These are phyloP conservation scores for Fistulifera pelliculosa DNA, from an alignment of 108 stramenopile genomes.

Conservation along the genomic window DNA sequence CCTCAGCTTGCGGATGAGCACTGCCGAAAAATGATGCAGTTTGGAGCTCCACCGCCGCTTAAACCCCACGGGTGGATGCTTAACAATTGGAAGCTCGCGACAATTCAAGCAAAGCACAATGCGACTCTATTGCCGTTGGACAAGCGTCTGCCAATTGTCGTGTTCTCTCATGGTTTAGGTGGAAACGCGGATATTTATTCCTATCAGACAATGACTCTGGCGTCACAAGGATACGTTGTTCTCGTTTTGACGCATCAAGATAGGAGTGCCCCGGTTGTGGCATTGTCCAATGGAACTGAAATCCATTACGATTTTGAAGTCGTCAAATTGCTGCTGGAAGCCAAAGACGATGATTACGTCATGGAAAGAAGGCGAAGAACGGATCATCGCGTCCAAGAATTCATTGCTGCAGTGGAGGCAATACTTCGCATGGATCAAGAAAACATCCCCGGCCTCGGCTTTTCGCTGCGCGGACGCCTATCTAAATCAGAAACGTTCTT, in stretches of 20 bases:
- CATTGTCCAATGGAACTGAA: constrained; percentile 19
- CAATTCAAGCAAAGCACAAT: constrained; percentile 6
- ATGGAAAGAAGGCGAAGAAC: constrained; percentile 20
- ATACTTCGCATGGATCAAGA: constrained; percentile 19
- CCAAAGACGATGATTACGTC: constrained; percentile 9
- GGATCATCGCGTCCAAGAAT: constrained; percentile 33
- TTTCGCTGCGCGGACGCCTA: constrained; percentile 28
- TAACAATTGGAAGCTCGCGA: constrained; percentile 32
- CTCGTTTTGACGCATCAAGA: constrained; percentile 42
- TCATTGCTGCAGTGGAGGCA: constrained; percentile 24
- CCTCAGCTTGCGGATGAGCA: constrained; percentile 15
- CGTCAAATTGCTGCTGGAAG: constrained; percentile 5
- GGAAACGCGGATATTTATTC: constrained; percentile 39
- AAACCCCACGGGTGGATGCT: constrained; percentile 29
- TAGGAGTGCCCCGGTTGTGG: constrained; percentile 27
- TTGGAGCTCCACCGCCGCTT: constrained; percentile 35
- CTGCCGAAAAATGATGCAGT: constrained; percentile 32
- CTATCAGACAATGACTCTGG: constrained; percentile 38
- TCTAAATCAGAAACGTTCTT: constrained; percentile 24
- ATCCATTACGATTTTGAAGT: constrained; percentile 13
- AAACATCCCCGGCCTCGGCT: constrained; percentile 19
- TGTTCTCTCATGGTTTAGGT: constrained; percentile 57
- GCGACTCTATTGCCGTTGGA: constrained; percentile 5
- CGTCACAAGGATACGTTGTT: constrained; percentile 39
- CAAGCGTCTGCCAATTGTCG: constrained; percentile 27